These are phyloP conservation scores for Gracilaria vermiculophylla DNA, from an alignment of 23 red algal species.

Conservation along the genomic window DNA sequence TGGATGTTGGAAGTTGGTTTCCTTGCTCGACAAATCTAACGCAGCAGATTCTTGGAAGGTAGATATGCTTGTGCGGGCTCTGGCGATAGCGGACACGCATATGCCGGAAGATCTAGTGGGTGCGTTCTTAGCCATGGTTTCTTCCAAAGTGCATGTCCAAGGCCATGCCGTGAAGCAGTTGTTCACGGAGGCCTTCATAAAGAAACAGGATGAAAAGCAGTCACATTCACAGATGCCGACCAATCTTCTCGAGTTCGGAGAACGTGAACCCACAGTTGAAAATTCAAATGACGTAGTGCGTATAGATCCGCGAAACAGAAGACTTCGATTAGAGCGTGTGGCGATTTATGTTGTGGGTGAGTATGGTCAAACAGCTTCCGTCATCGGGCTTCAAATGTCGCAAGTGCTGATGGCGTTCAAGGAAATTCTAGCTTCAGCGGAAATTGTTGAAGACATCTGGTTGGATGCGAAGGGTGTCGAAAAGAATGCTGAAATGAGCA, in stretches of 20 bases:
- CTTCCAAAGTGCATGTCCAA: slow-evolving; percentile 62
- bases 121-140: slow-evolving; percentile 76
- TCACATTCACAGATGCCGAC: background rate
- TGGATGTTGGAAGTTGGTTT: slow-evolving; percentile 58
- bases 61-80: slow-evolving; percentile 52
- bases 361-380: slow-evolving; percentile 5
- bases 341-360: slow-evolving; percentile 66
- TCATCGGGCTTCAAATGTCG: slow-evolving; percentile 17
- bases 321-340: slow-evolving; percentile 49
- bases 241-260: slow-evolving; percentile 3
- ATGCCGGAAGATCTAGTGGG: slow-evolving; percentile 69
- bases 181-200: slow-evolving; percentile 46
- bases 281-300: background rate
- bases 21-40: slow-evolving; percentile 19
- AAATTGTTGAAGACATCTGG: slow-evolving; percentile 34
- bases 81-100: slow-evolving; percentile 51
- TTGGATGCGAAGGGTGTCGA: background rate
- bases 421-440: background rate
- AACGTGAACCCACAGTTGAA: background rate
- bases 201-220: background rate
- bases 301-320: slow-evolving; percentile 30
- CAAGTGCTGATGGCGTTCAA: slow-evolving; percentile 20
- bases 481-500: slow-evolving; percentile 9
- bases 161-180: slow-evolving; percentile 53
- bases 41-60: slow-evolving; percentile 69